phyloP scores from a whole-genome alignment of 176 grass and related monocot species.

The Cymbopogon citratus region DNA sequence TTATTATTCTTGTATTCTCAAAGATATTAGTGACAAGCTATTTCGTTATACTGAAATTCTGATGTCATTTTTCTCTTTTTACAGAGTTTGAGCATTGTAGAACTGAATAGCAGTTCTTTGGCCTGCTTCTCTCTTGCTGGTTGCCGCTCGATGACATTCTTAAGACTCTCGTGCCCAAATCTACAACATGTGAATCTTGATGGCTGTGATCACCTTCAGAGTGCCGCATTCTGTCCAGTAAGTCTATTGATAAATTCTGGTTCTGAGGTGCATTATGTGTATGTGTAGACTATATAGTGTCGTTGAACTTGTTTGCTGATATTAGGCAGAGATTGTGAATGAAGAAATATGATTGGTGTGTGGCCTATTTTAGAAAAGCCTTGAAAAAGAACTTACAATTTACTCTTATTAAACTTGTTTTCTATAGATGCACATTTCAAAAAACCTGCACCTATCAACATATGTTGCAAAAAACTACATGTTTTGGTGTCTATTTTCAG shows the following conservation, averaged over 20 bases:
- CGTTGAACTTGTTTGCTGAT: not conserved
- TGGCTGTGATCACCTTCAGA: constrained; percentile 88
- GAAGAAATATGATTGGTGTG: not conserved
- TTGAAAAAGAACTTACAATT: not conserved
- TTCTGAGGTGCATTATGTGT: not conserved
- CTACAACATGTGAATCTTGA: constrained; percentile 86
- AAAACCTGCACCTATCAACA: not conserved
- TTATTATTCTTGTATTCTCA: not conserved
- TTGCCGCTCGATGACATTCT: constrained; percentile 70
- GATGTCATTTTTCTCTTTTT: not conserved
- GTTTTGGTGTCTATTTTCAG: not conserved
- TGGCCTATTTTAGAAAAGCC: not conserved
- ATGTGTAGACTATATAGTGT: not conserved
- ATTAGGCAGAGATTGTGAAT: not conserved
- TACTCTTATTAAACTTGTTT: not conserved
- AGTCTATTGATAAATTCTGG: constrained; percentile 16
- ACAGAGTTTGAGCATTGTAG: constrained; percentile 79
- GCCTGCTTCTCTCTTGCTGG: constrained; percentile 77
- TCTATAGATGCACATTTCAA: not conserved
- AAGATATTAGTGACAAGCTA: not conserved
- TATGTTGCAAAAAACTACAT: not conserved
- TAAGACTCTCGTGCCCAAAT: constrained; percentile 75
- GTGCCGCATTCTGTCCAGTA: constrained; percentile 76
- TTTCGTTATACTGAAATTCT: constrained; percentile 20
- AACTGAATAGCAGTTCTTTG: constrained; percentile 73